A percentile compares a stretch with the other conserved stretches of the same genome.
Conservation (phyloP, 176 grass and related monocot genomes). For the Pontederia paniculata region DNA sequence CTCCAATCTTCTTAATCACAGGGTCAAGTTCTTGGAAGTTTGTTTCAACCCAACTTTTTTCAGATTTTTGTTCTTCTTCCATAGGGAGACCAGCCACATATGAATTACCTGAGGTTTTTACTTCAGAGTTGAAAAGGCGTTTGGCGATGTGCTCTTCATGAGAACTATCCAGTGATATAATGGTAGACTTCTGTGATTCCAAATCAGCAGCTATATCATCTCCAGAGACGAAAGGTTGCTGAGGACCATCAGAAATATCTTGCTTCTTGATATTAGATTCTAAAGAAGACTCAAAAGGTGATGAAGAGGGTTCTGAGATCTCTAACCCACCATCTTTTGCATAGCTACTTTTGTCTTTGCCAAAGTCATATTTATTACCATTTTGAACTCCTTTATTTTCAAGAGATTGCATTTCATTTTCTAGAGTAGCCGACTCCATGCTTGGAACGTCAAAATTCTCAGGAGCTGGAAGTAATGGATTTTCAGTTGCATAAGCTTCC, state of each 20-base stretch:
- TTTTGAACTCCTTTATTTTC: not conserved
- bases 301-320: not conserved
- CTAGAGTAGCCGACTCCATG: not conserved
- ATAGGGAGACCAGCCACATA: not conserved
- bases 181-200: not conserved
- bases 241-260: not conserved
- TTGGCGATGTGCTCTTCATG: not conserved
- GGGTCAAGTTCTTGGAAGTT: conserved; percentile 19
- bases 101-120: not conserved
- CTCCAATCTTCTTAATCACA: conserved; percentile 14
- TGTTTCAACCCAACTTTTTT: conserved; percentile 15
- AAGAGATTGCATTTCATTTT: not conserved
- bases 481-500: not conserved
- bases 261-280: not conserved
- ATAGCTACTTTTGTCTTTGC: too few relatives aligned
- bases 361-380: not conserved
- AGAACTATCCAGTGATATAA: not conserved
- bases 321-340: too few relatives aligned
- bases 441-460: not conserved
- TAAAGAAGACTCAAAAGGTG: not conserved
- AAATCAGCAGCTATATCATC: conserved; percentile 3
- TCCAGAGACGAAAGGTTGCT: not conserved
- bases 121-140: not conserved
- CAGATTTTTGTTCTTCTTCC: conserved; percentile 1
- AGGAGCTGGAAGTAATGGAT: not conserved